These are phyloP conservation scores for Blumeriella jaapii DNA, from an alignment of 2,329 filamentous ascomycete genomes.

Conservation along the genomic window DNA sequence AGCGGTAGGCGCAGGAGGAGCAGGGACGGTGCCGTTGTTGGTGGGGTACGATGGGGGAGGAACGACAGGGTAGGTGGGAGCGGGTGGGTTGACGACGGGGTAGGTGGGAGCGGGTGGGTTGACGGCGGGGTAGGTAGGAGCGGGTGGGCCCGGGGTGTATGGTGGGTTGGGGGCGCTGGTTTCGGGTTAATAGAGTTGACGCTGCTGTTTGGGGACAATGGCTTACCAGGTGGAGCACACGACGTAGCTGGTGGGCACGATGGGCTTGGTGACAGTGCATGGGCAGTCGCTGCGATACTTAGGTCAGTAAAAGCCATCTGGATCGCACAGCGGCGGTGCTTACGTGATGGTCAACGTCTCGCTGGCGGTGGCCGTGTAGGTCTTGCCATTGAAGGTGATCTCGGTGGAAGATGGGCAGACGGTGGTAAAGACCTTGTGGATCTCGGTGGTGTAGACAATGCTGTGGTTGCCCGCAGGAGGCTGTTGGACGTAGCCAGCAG, in stretches of 20 bases:
- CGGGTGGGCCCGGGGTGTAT: too few relatives aligned
- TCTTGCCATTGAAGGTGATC: conserved; percentile 34
- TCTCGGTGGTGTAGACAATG: conserved; percentile 37
- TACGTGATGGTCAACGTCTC: neutral
- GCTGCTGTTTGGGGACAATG: conserved; percentile 14
- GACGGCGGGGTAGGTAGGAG: too few relatives aligned
- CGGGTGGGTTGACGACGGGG: too few relatives aligned
- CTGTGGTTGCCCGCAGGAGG: too few relatives aligned
- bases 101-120: too few relatives aligned
- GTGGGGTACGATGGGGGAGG: conserved; percentile 18
- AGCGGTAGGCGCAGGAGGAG: conserved; percentile 14
- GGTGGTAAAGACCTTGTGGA: conserved; percentile 37
- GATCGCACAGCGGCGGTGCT: neutral
- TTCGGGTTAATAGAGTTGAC: conserved; percentile 11
- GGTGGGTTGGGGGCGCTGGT: conserved; percentile 13
- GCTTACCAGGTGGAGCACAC: conserved; percentile 42
- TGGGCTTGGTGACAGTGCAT: conserved; percentile 24
- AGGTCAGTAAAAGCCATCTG: conserved; percentile 18
- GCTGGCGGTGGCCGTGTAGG: conserved; percentile 39
- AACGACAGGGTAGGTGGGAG: too few relatives aligned
- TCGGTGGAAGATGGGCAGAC: conserved; percentile 41
- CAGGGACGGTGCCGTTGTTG: conserved; percentile 21
- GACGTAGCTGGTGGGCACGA: conserved; percentile 19
- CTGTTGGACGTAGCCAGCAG: too few relatives aligned
- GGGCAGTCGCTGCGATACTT: conserved; percentile 26